Base-by-base conservation (phyloP, 345 rosid species). In the Moricandia moricandioides region DNA sequence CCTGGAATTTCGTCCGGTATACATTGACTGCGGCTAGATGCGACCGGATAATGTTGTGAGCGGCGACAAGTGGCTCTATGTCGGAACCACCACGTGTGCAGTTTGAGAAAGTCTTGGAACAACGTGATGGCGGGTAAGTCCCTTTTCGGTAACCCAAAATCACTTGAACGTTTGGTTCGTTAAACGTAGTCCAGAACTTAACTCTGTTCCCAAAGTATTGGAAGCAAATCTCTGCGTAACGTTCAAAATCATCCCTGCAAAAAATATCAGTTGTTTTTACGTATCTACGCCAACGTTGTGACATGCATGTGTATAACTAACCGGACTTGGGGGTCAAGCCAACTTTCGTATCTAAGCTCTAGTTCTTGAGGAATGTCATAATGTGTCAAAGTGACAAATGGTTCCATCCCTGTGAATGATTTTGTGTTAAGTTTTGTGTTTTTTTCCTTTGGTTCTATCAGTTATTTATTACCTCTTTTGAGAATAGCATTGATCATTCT, bases 361-460 rank as follows among this genome's bases (percentile, higher is more conserved):
- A 93, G 90, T 74, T 88, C 95, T 79, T 89, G 89, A 77, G 98
- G 98, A 55, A 84, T 58, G 71, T 88, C 95, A 9, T 73, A 86
- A 84, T 93, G 95, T 63, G 87, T 84, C 76, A 90, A 75, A 5
- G 93, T 82, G 64, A 90, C 91, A 79, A 93, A 90, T 27, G 95
- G 90, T 45, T 82, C 79, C 54, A 93, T 89, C 55, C 95, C 98
- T 92, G 88, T 29, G 5, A 29, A 29, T 29, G 31, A 29, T 29
- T 29, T 29, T 29, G 31, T 29, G 8, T 18, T 56, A 33, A 17
- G 54, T 55, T 63, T 56, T 1, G 35, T 31, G 35, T 27, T 33
- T 33, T 33, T 33, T 33, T 21, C 2, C 8, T 33, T 7, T 58
- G 49, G 27, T 55, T 18, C 5, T 49, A 65, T 62, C 8, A 21